These are phyloP conservation scores for Cunninghamia lanceolata DNA, from an alignment of 75 land plant genomes.

Conservation along the genomic window DNA sequence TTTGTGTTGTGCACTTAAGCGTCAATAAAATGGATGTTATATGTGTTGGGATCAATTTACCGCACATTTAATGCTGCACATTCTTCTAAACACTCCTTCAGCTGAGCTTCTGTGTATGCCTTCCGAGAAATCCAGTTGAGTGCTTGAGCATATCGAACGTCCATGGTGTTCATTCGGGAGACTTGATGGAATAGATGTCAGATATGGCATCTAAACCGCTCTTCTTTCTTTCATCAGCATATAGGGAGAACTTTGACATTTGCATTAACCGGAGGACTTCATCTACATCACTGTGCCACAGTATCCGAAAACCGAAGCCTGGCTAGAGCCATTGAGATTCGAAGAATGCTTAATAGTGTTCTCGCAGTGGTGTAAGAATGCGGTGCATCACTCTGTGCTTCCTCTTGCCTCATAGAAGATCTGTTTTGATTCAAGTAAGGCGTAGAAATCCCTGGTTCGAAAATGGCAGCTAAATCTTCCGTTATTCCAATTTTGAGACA, in stretches of 20 bases:
- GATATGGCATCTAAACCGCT: too few species aligned
- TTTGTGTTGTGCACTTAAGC: conserved; percentile 40
- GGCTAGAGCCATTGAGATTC: too few species aligned
- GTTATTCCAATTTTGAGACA: too few species aligned
- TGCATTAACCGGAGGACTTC: too few species aligned
- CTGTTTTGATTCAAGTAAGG: too few species aligned
- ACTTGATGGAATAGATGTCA: conserved; percentile 92
- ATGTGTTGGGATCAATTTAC: conserved; percentile 89
- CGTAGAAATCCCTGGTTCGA: too few species aligned
- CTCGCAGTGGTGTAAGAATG: conserved; percentile 95
- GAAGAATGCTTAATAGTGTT: conserved; percentile 89
- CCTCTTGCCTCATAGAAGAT: conserved; percentile 89
- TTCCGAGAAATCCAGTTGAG: conserved; percentile 93
- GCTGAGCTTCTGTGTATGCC: conserved; percentile 95
- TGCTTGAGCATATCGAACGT: conserved; percentile 77
- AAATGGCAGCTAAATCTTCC: too few species aligned
- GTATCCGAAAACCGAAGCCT: conserved; percentile 80
- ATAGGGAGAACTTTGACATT: too few species aligned
- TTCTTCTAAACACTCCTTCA: conserved; percentile 94
- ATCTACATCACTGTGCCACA: conserved; percentile 97
- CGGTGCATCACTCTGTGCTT: conserved; percentile 83
- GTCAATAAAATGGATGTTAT: conserved; percentile 88
- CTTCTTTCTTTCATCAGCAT: too few species aligned
- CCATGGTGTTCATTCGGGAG: conserved; percentile 61
- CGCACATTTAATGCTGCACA: conserved; percentile 94